A percentile compares a stretch with the other conserved stretches of the same genome.
Evolutionary conservation across 2,329 filamentous ascomycete species (phyloP).

Genomic region (Emericellopsis atlantica): DNA sequence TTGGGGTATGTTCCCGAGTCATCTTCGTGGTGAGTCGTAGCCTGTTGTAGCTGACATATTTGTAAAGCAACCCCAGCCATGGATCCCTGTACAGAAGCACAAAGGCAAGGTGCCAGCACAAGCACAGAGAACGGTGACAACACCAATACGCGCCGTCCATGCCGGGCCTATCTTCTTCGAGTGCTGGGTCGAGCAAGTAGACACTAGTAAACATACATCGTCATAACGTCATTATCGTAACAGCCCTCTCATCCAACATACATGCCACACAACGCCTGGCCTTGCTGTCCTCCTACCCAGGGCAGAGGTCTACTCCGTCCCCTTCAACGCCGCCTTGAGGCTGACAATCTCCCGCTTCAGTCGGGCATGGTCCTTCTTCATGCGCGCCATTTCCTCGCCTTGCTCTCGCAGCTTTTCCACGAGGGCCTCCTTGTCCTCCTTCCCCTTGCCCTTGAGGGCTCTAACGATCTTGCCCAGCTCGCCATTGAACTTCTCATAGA

Average conservation of each 20-base stretch:
- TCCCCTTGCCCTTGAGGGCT: constrained; percentile 58
- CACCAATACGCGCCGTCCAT: constrained; percentile 38
- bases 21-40: not conserved
- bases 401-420: constrained; percentile 57
- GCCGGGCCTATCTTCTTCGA: constrained; percentile 52
- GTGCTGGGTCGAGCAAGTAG: constrained; percentile 43
- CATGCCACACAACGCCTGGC: not conserved
- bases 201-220: constrained; percentile 1
- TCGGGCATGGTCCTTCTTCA: constrained; percentile 77
- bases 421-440: constrained; percentile 70
- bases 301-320: constrained; percentile 15
- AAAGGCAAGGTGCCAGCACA: not conserved
- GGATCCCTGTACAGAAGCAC: constrained; percentile 42
- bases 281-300: not conserved
- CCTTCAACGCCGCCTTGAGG: constrained; percentile 42
- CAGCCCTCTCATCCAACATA: not conserved
- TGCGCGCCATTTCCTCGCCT: constrained; percentile 61
- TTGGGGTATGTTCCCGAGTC: constrained; percentile 32
- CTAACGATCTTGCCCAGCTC: constrained; percentile 75
- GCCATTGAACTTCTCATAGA: constrained; percentile 88
- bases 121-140: constrained; percentile 8
- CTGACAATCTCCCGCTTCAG: constrained; percentile 74
- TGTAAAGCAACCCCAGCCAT: constrained; percentile 42
- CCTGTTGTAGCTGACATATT: too few relatives aligned
- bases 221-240: constrained; percentile 10